Conservation (phyloP, 257 asterid genomes). For the Solanum boliviense region DNA sequence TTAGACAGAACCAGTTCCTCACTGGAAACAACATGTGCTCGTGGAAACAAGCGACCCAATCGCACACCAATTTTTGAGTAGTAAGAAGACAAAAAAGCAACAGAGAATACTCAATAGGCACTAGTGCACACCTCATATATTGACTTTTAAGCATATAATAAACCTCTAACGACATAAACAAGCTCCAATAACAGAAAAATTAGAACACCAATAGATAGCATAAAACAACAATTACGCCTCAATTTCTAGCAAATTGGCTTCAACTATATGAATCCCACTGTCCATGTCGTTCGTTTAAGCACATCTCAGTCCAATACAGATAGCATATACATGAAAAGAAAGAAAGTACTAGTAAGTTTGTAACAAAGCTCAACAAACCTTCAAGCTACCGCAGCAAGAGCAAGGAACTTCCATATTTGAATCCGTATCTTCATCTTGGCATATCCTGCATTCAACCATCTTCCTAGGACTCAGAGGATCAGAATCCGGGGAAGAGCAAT, state of each 20-base stretch:
- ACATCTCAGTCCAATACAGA: not conserved
- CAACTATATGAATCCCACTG: not conserved
- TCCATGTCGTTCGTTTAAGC: not conserved
- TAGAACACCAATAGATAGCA: not conserved
- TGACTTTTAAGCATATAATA: not conserved
- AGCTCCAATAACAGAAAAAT: not conserved
- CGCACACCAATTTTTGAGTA: not conserved
- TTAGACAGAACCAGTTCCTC: not conserved
- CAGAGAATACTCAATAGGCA: not conserved
- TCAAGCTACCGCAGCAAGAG: constrained; percentile 93
- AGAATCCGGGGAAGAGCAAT: constrained; percentile 21
- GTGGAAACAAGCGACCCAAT: not conserved
- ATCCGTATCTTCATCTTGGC: constrained; percentile 88
- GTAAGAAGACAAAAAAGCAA: not conserved
- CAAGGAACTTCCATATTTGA: constrained; percentile 89
- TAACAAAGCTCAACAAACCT: constrained; percentile 35
- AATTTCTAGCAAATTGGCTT: not conserved
- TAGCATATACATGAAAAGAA: not conserved
- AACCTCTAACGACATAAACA: not conserved
- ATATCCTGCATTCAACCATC: constrained; percentile 85
- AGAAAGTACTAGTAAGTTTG: not conserved
- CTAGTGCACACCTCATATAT: not conserved
- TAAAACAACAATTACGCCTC: not conserved
- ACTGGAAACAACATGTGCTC: not conserved
- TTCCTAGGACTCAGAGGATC: constrained; percentile 49